Evolutionary conservation across 495 filamentous ascomycete genomes (phyloP).

Genomic region (Penicillium herquei): DNA sequence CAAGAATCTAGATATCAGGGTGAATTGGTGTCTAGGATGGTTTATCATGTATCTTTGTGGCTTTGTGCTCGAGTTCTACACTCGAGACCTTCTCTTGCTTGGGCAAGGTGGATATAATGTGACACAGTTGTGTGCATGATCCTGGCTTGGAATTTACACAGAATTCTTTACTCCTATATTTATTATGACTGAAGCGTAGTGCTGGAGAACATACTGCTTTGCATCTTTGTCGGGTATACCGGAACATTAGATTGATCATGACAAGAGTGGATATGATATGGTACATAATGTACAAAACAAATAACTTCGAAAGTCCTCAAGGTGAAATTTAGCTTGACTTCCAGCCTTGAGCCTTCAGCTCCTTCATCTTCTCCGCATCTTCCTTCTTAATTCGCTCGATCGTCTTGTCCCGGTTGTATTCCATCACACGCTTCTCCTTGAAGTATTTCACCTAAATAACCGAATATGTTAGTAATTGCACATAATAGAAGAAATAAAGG

Average conservation of each 20-base stretch:
- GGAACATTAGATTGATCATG: conserved; percentile 18
- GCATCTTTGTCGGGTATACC: not conserved
- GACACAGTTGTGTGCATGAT: not conserved
- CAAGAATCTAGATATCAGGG: conserved; percentile 24
- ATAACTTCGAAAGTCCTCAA: not conserved
- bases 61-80: not conserved
- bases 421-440: conserved; percentile 91
- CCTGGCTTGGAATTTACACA: not conserved
- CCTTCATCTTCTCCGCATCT: conserved; percentile 59
- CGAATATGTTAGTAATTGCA: conserved; percentile 12
- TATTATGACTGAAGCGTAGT: not conserved
- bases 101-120: conserved; percentile 20
- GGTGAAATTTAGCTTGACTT: conserved; percentile 17
- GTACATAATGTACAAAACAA: conserved; percentile 28
- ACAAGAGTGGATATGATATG: conserved; percentile 30
- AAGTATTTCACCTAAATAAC: conserved; percentile 84
- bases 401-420: conserved; percentile 77
- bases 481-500: not conserved
- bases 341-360: conserved; percentile 50
- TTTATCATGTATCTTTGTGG: conserved; percentile 13
- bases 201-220: not conserved
- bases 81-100: conserved; percentile 3
- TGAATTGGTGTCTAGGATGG: conserved; percentile 15
- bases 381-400: conserved; percentile 77
- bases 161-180: not conserved